A percentile compares a stretch with the other conserved stretches of the same genome.
These are phyloP conservation scores for Euphrasia arctica DNA, from an alignment of 305 asterid species.

Conservation along the genomic window DNA sequence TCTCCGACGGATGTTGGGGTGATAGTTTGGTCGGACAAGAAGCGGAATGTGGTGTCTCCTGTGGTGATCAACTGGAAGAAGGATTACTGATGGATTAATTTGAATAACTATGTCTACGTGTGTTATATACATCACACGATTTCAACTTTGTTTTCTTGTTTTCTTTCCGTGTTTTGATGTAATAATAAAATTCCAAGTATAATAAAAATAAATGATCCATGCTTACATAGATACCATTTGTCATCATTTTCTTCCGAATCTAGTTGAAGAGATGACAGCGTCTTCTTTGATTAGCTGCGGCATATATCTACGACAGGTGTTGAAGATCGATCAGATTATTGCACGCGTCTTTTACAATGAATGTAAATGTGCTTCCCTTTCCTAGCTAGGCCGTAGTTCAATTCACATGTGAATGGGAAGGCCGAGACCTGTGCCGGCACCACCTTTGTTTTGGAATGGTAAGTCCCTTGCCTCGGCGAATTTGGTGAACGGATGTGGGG, in stretches of 20 bases:
- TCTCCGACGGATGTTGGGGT: constrained; percentile 48
- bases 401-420: constrained; percentile 72
- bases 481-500: constrained; percentile 54
- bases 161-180: too few relatives aligned
- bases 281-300: constrained; percentile 29
- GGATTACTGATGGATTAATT: too few relatives aligned
- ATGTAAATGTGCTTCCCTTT: constrained; percentile 52
- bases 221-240: too few relatives aligned
- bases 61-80: constrained; percentile 50
- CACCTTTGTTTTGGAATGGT: constrained; percentile 35
- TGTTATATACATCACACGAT: too few relatives aligned
- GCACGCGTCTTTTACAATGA: constrained; percentile 39
- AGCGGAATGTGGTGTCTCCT: constrained; percentile 58
- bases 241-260: too few relatives aligned
- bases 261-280: constrained; percentile 28
- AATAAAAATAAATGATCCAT: too few relatives aligned
- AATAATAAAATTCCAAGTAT: too few relatives aligned
- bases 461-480: constrained; percentile 38
- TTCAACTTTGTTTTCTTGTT: too few relatives aligned
- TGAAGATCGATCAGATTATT: constrained; percentile 29
- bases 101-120: too few relatives aligned
- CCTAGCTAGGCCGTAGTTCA: constrained; percentile 43
- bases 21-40: constrained; percentile 59
- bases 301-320: constrained; percentile 4
- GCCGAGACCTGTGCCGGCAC: constrained; percentile 51